Conservation (phyloP, 2,329 filamentous ascomycete genomes). For the Didymella arachidicola region DNA sequence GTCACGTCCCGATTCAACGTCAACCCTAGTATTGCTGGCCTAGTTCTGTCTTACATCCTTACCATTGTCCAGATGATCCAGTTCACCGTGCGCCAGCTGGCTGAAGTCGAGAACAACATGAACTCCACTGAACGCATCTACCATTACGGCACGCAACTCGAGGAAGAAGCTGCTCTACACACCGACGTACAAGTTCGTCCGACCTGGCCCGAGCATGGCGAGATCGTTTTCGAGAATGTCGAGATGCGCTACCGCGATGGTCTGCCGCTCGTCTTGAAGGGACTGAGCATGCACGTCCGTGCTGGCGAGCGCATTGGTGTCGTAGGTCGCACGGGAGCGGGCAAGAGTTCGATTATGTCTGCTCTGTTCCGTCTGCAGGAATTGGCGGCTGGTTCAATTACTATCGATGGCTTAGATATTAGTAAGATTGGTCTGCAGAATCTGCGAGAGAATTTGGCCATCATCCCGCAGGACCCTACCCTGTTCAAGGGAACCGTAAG, state of each 20-base stretch:
- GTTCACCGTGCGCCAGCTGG: conserved; percentile 90
- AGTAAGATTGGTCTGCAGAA: conserved; percentile 77
- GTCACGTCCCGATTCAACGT: conserved; percentile 90
- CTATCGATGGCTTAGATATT: conserved; percentile 65
- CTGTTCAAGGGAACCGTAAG: conserved; percentile 75
- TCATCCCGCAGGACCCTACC: conserved; percentile 86
- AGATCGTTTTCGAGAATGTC: conserved; percentile 62
- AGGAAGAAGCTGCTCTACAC: conserved; percentile 87
- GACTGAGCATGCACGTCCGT: conserved; percentile 69
- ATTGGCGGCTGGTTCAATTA: conserved; percentile 57
- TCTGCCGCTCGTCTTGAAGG: conserved; percentile 59
- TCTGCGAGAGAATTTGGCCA: conserved; percentile 76
- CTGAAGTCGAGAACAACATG: conserved; percentile 98
- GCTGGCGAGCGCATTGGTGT: conserved; percentile 83
- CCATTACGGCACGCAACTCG: conserved; percentile 86
- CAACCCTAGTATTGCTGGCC: conserved; percentile 80
- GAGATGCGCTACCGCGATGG: conserved; percentile 62
- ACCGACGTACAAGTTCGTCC: conserved; percentile 70
- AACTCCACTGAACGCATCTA: conserved; percentile 91
- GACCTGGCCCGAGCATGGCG: conserved; percentile 85
- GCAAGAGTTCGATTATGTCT: conserved; percentile 85
- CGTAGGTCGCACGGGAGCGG: conserved; percentile 81
- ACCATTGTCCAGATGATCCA: conserved; percentile 95
- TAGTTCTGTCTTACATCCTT: conserved; percentile 93
- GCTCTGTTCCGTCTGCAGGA: conserved; percentile 76